Evolutionary conservation across 495 filamentous ascomycete species (phyloP), one percentile per base, ranked within the genome.

Genomic region (Aspergillus indologenus): DNA sequence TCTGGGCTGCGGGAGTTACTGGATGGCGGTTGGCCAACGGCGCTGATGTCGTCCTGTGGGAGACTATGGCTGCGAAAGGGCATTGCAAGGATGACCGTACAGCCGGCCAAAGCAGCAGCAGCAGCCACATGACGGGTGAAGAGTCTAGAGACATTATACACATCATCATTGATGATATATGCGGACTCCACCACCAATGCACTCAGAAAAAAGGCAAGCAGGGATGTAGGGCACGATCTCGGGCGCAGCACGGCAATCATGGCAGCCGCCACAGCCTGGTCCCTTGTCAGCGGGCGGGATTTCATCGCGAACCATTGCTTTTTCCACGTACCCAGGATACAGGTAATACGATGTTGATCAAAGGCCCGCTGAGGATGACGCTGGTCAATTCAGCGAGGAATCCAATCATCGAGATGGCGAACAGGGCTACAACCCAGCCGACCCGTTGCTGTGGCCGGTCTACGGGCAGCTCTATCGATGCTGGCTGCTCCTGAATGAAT

Each of bases 1-100:
- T 95, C 90, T n/a, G 90, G 90, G 50, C 87, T 93, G 29, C 89
- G 84, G 18, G 85, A 77, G 3, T 82, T 65, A 12, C 73, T 80
- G 2, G 80, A 85, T 34, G 90, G 86, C 26, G 72, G 56, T 17
- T 76, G 72, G 34, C 81, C 85, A 6, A 85, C 75, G 15, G 73
- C 68, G 59, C 85, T 83, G 54, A 93, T 91, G 7, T 83, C 82
- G 3, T 80, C 70, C n/a, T 69, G 71, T 22, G 82, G 74, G n/a
- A 88, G 66, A 0, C 68, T 66, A 11, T 84, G 81, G 50, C 87
- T 78, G 54, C 90, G 81, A 58, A 92, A 69, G 18, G 90, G 90
- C 89, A 92, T 93, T 19, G 78, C 67, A 20, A 90, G 66, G 52
- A 90, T 86, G 15, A 83, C 59, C 12, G 77, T 47, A 43, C 87